A percentile compares a stretch with the other conserved stretches of the same genome.
phyloP scores from a whole-genome alignment of 495 filamentous ascomycete genomes.

The Ramalina peruviana region DNA sequence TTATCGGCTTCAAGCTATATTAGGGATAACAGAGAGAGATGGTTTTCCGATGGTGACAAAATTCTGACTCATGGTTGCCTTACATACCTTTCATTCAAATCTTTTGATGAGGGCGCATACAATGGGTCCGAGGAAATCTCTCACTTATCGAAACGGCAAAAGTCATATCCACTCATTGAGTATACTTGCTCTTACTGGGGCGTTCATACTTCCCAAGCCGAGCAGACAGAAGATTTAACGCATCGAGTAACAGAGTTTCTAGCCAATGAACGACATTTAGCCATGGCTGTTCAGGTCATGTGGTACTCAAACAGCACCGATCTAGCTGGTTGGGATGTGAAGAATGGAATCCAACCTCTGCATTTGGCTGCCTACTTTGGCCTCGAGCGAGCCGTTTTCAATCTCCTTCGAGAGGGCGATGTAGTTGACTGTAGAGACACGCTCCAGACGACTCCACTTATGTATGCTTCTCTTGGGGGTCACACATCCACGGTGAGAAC shows the following conservation, averaged over 20 bases:
- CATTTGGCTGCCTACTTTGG: constrained; percentile 14
- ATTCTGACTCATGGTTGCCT: constrained; percentile 27
- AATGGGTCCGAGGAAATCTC: constrained; percentile 5
- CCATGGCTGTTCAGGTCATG: constrained; percentile 11
- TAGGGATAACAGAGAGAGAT: constrained; percentile 19
- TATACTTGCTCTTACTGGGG: constrained; percentile 24
- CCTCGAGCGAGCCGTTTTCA: constrained; percentile 1
- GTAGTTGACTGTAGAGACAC: constrained; percentile 7
- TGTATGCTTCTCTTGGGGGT: constrained; percentile 14
- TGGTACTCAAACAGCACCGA: constrained; percentile 8
- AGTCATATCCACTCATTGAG: constrained; percentile 17
- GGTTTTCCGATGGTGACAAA: constrained; percentile 24
- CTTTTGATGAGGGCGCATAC: constrained; percentile 19
- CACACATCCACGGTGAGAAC: constrained; percentile 9
- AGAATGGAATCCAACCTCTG: constrained; percentile 4
- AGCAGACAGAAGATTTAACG: constrained; percentile 1
- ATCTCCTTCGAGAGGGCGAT: neutral
- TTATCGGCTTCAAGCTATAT: constrained; percentile 43
- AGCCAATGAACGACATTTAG: neutral
- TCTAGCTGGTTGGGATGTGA: constrained; percentile 9
- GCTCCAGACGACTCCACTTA: constrained; percentile 14
- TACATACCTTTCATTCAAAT: constrained; percentile 30
- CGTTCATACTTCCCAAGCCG: constrained; percentile 12
- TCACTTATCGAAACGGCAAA: constrained; percentile 13
- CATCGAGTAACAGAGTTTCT: constrained; percentile 9